phyloP scores from a whole-genome alignment of 345 rosid species.

The Draba incana region DNA sequence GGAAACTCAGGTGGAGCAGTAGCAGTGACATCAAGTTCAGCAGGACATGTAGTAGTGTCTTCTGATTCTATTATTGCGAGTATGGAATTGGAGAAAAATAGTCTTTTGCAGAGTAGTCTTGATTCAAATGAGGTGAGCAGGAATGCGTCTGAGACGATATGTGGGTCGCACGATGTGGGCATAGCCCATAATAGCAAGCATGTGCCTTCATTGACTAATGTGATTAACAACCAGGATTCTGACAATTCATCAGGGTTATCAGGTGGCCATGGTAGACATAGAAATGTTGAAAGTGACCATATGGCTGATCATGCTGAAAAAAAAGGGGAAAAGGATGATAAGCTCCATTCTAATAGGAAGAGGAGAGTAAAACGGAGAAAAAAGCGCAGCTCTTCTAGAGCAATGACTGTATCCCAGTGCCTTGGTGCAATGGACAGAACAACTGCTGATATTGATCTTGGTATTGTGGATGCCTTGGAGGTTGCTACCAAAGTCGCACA shows the following conservation, averaged over 20 bases:
- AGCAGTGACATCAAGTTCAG: conserved; percentile 48
- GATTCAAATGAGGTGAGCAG: conserved; percentile 47
- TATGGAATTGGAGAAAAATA: conserved; percentile 39
- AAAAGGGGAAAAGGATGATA: conserved; percentile 48
- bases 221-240: conserved; percentile 47
- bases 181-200: conserved; percentile 37
- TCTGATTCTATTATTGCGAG: conserved; percentile 45
- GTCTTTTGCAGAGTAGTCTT: conserved; percentile 43
- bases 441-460: conserved; percentile 69
- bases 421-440: conserved; percentile 49
- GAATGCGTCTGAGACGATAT: conserved; percentile 42
- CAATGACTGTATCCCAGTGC: conserved; percentile 41
- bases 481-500: conserved; percentile 92
- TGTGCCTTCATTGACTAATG: conserved; percentile 29
- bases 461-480: conserved; percentile 86
- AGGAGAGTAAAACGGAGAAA: conserved; percentile 48
- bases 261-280: conserved; percentile 42
- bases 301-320: conserved; percentile 42
- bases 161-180: conserved; percentile 32
- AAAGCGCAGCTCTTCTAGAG: conserved; percentile 48
- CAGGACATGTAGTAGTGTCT: conserved; percentile 48
- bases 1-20: conserved; percentile 38
- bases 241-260: conserved; percentile 47
- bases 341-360: conserved; percentile 43
- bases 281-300: conserved; percentile 42